Base-by-base conservation (phyloP, 2,329 filamentous ascomycete genomes). In the Ophiobolus disseminans region DNA sequence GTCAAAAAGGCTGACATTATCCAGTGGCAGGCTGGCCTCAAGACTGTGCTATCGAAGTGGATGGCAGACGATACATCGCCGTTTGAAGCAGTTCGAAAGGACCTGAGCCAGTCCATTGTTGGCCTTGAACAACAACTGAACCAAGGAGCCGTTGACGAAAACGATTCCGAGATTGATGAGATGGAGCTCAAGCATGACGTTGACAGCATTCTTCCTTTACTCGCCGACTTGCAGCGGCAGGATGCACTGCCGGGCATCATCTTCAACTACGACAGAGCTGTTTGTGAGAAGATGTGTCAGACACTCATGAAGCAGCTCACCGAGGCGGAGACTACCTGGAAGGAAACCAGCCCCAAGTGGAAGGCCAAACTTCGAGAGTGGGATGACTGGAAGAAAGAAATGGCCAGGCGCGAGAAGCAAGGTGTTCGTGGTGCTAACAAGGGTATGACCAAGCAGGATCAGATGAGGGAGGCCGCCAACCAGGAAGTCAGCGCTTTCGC, bases 261-360 rank as follows among this genome's bases (percentile, higher is more conserved):
- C 1, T 93, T 93, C 76, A 89, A 90, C 64, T 93, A 89, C 58
- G 86, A 91, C 55, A 83, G 88, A 38, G 69, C 70, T 1, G 70
- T 75, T 22, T 92, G 89, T 60, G 88, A 91, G 68, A 67, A 70
- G 8, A 81, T 88, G 21, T 80, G 82, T 20, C 58, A 68, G 19
- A 61, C 71, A 0, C 59, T 91, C 0, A 66, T 86, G 1, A 58
- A 69, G 0, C 76, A 84, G 48, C 73, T 91, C 0, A 65, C 79
- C 40, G 62, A 75, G 1, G 79, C 82, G 0, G 87, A 90, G 60
- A 55, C 73, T 0, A 58, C 65, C 6, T 88, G 82, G 76, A 85
- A 86, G 60, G 73, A 81, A 39, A 76, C 75, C 1, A 83, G 80
- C 46, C 68, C 79, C 0, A 75, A 77, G 20, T 91, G 88, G 88